Percentiles rank a stretch among this genome's conserved stretches.
Evolutionary conservation across 2,329 filamentous ascomycete genomes (phyloP).

Genomic region (Cladophialophora psammophila): DNA sequence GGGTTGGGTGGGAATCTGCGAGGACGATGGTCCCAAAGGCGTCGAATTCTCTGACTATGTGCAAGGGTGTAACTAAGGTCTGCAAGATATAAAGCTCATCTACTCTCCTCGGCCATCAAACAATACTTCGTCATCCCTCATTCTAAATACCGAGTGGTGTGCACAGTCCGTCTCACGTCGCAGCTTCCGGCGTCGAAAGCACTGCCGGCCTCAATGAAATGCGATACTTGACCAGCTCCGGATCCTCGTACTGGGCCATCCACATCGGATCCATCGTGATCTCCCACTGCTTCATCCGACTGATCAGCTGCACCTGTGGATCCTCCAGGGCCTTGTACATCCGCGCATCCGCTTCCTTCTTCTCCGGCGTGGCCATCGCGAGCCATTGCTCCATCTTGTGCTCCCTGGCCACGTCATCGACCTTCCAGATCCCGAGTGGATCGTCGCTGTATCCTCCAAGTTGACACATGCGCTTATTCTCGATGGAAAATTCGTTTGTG

Average conservation of each 20-base stretch:
- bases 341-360: conserved; percentile 31
- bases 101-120: not conserved
- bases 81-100: not conserved
- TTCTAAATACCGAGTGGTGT: not conserved
- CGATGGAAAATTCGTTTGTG: conserved; percentile 33
- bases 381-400: conserved; percentile 37
- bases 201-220: conserved; percentile 27
- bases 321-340: conserved; percentile 32
- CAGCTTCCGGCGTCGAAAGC: conserved; percentile 11
- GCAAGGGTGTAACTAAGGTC: not conserved
- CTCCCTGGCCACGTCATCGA: conserved; percentile 30
- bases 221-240: conserved; percentile 32
- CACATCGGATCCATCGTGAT: conserved; percentile 37
- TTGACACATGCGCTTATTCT: conserved; percentile 33
- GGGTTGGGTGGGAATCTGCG: no score
- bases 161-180: not conserved
- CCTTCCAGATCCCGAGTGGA: conserved; percentile 29
- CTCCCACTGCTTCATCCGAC: conserved; percentile 36
- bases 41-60: not conserved
- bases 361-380: conserved; percentile 31
- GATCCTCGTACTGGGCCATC: conserved; percentile 36
- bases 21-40: no score
- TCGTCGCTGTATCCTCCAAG: conserved; percentile 33
- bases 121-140: not conserved
- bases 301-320: conserved; percentile 30